Evolutionary conservation across 2,329 filamentous ascomycete species (phyloP).

Genomic region (Didymella pomorum): DNA sequence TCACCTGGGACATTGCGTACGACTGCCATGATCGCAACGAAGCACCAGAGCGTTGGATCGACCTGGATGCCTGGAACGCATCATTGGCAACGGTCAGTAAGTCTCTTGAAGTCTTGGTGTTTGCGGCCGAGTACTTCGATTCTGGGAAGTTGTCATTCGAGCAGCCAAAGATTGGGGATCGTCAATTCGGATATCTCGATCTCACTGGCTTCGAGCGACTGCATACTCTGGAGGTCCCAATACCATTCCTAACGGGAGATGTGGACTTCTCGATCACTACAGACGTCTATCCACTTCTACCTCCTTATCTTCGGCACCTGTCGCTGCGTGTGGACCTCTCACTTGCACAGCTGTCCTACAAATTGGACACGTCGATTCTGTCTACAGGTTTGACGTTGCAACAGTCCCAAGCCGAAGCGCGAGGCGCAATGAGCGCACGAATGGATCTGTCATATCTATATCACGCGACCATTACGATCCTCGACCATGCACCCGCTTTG

Average conservation of each 20-base stretch:
- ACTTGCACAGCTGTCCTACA: constrained; percentile 32
- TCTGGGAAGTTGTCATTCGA: constrained; percentile 26
- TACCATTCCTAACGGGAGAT: constrained; percentile 40
- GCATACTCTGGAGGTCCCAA: constrained; percentile 36
- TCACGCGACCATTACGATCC: constrained; percentile 28
- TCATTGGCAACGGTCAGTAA: constrained; percentile 17
- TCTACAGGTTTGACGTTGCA: constrained; percentile 24
- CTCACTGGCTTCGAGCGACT: constrained; percentile 31
- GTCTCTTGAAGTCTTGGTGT: constrained; percentile 30
- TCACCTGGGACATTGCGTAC: constrained; percentile 38
- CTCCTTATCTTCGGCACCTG: constrained; percentile 35
- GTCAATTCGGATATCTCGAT: constrained; percentile 34
- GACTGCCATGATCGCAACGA: constrained; percentile 19
- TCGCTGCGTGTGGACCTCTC: constrained; percentile 38
- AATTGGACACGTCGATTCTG: constrained; percentile 31
- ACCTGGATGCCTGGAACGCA: constrained; percentile 30
- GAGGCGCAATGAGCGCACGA: constrained; percentile 26
- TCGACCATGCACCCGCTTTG: constrained; percentile 29
- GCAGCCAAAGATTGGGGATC: constrained; percentile 30
- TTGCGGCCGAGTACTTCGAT: constrained; percentile 36
- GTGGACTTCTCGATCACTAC: constrained; percentile 31
- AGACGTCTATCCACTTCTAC: constrained; percentile 32
- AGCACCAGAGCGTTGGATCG: constrained; percentile 21
- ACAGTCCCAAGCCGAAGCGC: constrained; percentile 28
- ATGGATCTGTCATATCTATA: constrained; percentile 41